Evolutionary conservation across 768 basidiomycete genomes (phyloP), one percentile per base, ranked within the genome.

Genomic region (Cystobasidium onofrii): DNA sequence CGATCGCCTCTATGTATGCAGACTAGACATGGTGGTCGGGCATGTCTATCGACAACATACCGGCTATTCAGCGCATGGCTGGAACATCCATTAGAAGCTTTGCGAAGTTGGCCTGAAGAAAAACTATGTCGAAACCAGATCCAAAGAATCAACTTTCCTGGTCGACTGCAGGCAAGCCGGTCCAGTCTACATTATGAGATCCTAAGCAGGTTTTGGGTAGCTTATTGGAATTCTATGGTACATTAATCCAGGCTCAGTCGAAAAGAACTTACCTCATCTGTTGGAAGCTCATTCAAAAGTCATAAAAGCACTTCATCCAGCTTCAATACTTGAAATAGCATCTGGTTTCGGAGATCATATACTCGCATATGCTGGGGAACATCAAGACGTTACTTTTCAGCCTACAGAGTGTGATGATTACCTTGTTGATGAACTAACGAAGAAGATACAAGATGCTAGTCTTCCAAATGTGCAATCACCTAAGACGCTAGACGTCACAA

Each of bases 321-420:
- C 31, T 1, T 27, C 20, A n/a, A 23, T 43, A 36, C 50, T 73
- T 15, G 73, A 73, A 39, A 20, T 73, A 39, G 73, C 73, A 3
- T 50, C 41, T 7, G 73, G 73, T 44, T 73, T 64, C 44, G 62
- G 62, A 3, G 44, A 63, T 29, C 73, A 73, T 34, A 27, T 46
- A 6, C 15, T 61, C 6, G 62, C 73, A 36, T 73, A 63, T 33
- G 73, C 73, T 25, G 4, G n/a, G 39, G 63, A 39, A 27, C 17
- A 33, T 34, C 73, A 41, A 10, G 23, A 44, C 1, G 29, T 73
- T 3, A 18, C 31, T 3, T 73, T 73, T 44, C 41, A 46, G 13
- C 62, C 73, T 65, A 64, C 73, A 17, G 73, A 73, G 27, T 52
- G 34, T 36, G 73, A 73, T 25, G 41, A 46, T 2, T 63, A 63